Percentiles rank a stretch among this genome's conserved stretches.
These are phyloP conservation scores for Noccaea bulbosa DNA, from an alignment of 345 rosid genomes.

Conservation along the genomic window DNA sequence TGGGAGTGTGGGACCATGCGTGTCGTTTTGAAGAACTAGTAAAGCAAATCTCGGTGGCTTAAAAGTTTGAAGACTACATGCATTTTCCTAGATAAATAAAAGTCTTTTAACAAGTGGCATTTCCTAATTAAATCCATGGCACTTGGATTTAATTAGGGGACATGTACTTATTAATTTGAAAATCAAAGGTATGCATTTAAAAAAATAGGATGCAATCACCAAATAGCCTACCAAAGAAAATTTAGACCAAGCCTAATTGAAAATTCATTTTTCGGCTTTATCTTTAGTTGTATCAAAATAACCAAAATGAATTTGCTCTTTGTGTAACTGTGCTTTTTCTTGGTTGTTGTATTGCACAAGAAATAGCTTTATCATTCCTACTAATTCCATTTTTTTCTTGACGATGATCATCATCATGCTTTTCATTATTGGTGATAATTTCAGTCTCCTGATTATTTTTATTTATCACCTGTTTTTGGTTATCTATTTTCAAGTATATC, in stretches of 20 bases:
- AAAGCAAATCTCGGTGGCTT: slow-evolving; percentile 53
- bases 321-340: not conserved
- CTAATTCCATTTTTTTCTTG: not conserved
- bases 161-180: not conserved
- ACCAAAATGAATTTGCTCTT: not conserved
- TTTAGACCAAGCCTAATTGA: slow-evolving; percentile 10
- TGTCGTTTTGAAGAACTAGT: slow-evolving; percentile 49
- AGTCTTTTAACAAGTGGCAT: slow-evolving; percentile 28
- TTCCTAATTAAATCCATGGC: slow-evolving; percentile 29
- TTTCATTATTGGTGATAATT: not conserved
- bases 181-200: not conserved
- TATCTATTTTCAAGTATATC: no score
- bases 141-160: no score
- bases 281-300: slow-evolving; percentile 14
- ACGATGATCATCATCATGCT: not conserved
- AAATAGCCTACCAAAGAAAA: no score
- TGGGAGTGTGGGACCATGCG: slow-evolving; percentile 71
- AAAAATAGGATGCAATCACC: not conserved
- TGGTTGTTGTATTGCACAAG: slow-evolving; percentile 11
- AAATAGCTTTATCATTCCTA: not conserved
- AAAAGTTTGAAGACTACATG: slow-evolving; percentile 50
- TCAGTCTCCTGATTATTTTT: not conserved
- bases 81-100: slow-evolving; percentile 25
- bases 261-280: slow-evolving; percentile 40
- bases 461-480: not conserved